A percentile compares a stretch with the other conserved stretches of the same genome.
Conservation (phyloP, 2,329 filamentous ascomycete species). For the Aplosporella prunicola region DNA sequence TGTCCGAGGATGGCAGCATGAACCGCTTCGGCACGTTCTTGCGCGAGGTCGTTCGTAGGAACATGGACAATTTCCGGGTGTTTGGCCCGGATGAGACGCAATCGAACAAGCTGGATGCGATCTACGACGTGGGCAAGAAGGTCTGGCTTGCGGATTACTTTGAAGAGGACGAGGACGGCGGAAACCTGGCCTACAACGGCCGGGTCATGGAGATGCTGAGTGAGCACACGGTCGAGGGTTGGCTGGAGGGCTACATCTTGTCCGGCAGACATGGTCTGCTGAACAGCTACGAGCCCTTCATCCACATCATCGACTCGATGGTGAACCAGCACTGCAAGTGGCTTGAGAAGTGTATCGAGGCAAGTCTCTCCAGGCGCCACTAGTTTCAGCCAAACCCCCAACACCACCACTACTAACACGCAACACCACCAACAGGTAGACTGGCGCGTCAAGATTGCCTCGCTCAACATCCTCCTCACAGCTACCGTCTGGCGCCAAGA, state of each 20-base stretch:
- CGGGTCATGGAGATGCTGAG: constrained; percentile 79
- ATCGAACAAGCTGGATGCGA: constrained; percentile 64
- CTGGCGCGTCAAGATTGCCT: constrained; percentile 64
- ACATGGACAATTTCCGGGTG: constrained; percentile 60
- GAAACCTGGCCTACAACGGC: constrained; percentile 56
- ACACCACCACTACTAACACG: too few relatives aligned
- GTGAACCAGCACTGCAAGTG: constrained; percentile 81
- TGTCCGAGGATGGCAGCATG: constrained; percentile 54
- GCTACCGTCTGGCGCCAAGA: constrained; percentile 75
- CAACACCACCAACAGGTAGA: too few relatives aligned
- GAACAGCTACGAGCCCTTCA: constrained; percentile 76
- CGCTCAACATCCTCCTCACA: constrained; percentile 70
- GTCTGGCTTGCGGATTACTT: constrained; percentile 74
- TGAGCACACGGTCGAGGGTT: constrained; percentile 70
- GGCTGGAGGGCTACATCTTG: constrained; percentile 70
- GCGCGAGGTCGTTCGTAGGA: constrained; percentile 56
- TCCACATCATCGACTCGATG: constrained; percentile 77
- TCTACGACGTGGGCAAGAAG: constrained; percentile 68
- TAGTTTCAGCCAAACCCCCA: too few relatives aligned
- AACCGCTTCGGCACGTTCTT: constrained; percentile 58
- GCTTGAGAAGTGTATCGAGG: constrained; percentile 72
- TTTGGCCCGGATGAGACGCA: constrained; percentile 76
- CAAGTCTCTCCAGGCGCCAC: too few relatives aligned
- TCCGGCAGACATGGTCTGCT: constrained; percentile 66
- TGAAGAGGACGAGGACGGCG: constrained; percentile 64